A percentile compares a stretch with the other conserved stretches of the same genome.
Conservation (phyloP, 306 rosid genomes). For the Acacia acuminata region DNA sequence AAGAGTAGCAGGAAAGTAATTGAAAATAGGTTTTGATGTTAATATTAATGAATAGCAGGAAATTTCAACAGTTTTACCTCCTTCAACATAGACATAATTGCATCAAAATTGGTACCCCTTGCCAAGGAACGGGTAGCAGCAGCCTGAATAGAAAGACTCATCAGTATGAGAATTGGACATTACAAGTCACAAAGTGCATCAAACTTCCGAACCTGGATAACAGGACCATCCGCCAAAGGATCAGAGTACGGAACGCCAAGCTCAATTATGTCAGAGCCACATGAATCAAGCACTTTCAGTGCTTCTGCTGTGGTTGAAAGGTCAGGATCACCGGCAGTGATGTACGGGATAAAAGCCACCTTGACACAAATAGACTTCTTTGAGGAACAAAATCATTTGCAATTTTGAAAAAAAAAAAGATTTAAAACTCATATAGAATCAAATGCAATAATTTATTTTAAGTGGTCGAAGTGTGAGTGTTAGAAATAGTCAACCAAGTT, state of each 20-base stretch:
- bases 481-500: neutral
- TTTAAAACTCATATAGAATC: constrained; percentile 10
- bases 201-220: constrained; percentile 73
- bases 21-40: neutral
- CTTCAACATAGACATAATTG: constrained; percentile 78
- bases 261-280: constrained; percentile 94
- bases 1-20: neutral
- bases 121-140: constrained; percentile 92
- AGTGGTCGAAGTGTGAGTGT: neutral
- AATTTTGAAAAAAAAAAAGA: neutral
- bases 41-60: constrained; percentile 12
- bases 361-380: constrained; percentile 39
- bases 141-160: constrained; percentile 59
- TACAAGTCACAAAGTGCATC: constrained; percentile 12
- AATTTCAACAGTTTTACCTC: constrained; percentile 57
- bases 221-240: constrained; percentile 99
- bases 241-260: constrained; percentile 93
- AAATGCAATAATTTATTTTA: neutral
- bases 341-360: constrained; percentile 92
- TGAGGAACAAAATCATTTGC: constrained; percentile 24
- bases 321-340: constrained; percentile 96
- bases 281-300: constrained; percentile 77
- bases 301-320: constrained; percentile 90
- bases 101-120: constrained; percentile 70
- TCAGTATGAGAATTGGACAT: constrained; percentile 32